Percentiles rank a stretch among this genome's conserved stretches.
Evolutionary conservation across 495 filamentous ascomycete genomes (phyloP).

Genomic region (Aspergillus nidulans): DNA sequence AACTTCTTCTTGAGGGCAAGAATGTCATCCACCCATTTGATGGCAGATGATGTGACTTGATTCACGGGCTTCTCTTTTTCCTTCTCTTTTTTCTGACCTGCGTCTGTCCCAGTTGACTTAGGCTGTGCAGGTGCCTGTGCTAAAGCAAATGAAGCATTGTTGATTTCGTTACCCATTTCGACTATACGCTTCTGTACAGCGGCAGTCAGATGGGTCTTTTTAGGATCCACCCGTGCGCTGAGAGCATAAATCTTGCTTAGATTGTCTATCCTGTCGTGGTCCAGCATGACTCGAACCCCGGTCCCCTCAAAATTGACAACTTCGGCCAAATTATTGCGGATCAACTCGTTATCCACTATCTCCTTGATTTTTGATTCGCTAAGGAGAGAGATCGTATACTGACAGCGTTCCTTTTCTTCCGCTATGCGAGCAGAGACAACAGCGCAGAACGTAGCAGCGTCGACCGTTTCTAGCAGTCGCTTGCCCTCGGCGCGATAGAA

Average conservation of each 20-base stretch:
- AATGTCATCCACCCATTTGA: conserved; percentile 94
- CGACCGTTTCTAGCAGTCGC: conserved; percentile 65
- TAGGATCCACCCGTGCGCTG: conserved; percentile 70
- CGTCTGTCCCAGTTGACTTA: conserved; percentile 20
- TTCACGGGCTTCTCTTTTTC: conserved; percentile 50
- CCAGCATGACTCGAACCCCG: conserved; percentile 84
- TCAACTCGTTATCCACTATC: conserved; percentile 77
- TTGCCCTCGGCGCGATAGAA: conserved; percentile 79
- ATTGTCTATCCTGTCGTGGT: conserved; percentile 76
- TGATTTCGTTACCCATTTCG: conserved; percentile 77
- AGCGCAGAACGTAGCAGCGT: conserved; percentile 81
- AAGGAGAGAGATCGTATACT: conserved; percentile 65
- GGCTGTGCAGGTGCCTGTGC: conserved; percentile 19
- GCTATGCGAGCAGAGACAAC: conserved; percentile 65
- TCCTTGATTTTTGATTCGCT: conserved; percentile 69
- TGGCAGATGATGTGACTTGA: conserved; percentile 71
- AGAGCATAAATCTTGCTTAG: conserved; percentile 73
- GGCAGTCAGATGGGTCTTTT: conserved; percentile 64
- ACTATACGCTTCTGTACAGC: conserved; percentile 70
- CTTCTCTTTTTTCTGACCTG: conserved; percentile 41
- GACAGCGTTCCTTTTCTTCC: conserved; percentile 79
- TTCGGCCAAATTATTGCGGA: conserved; percentile 68
- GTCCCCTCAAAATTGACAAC: conserved; percentile 80
- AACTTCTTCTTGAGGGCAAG: conserved; percentile 84
- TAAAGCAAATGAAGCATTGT: conserved; percentile 52